Evolutionary conservation across 495 filamentous ascomycete genomes (phyloP).

Genomic region (Aspergillus egyptiacus): DNA sequence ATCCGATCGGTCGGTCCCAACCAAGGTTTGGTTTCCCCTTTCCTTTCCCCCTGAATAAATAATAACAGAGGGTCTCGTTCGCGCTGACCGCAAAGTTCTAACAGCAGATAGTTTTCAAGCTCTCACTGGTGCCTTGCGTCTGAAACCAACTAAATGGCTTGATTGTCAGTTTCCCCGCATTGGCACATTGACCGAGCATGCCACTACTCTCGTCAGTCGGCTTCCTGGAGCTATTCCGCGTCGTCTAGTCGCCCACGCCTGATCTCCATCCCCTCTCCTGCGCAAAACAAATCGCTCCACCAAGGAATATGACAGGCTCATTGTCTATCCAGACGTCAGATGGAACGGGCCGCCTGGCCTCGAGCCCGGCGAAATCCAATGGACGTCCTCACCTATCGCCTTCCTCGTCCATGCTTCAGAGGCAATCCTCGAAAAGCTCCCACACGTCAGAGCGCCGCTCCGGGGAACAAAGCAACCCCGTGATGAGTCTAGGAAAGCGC

Average conservation of each 20-base stretch:
- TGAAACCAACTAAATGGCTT: background rate
- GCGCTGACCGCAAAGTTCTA: background rate
- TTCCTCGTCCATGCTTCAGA: slow-evolving; percentile 45
- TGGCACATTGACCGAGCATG: slow-evolving; percentile 11
- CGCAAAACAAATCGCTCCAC: slow-evolving; percentile 2
- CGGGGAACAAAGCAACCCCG: slow-evolving; percentile 25
- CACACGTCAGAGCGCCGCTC: slow-evolving; percentile 40
- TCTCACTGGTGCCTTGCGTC: background rate
- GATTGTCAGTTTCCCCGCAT: background rate
- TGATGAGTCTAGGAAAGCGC: slow-evolving; percentile 30
- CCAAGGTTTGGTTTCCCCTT: no score
- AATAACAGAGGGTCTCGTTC: no score
- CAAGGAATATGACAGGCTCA: slow-evolving; percentile 35
- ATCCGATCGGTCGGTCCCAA: slow-evolving; percentile 12
- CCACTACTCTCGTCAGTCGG: slow-evolving; percentile 4
- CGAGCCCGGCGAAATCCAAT: slow-evolving; percentile 45
- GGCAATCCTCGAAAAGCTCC: slow-evolving; percentile 48
- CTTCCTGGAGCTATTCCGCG: slow-evolving; percentile 7
- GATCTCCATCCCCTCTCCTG: background rate
- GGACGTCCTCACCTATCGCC: slow-evolving; percentile 52
- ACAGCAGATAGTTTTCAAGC: slow-evolving; percentile 3
- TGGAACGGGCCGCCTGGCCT: slow-evolving; percentile 33
- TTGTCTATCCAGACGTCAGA: slow-evolving; percentile 44
- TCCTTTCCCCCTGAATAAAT: slow-evolving; percentile 14
- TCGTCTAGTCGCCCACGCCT: slow-evolving; percentile 2